phyloP scores from a whole-genome alignment of 2,329 filamentous ascomycete genomes.

The Amylocarpus encephaloides region DNA sequence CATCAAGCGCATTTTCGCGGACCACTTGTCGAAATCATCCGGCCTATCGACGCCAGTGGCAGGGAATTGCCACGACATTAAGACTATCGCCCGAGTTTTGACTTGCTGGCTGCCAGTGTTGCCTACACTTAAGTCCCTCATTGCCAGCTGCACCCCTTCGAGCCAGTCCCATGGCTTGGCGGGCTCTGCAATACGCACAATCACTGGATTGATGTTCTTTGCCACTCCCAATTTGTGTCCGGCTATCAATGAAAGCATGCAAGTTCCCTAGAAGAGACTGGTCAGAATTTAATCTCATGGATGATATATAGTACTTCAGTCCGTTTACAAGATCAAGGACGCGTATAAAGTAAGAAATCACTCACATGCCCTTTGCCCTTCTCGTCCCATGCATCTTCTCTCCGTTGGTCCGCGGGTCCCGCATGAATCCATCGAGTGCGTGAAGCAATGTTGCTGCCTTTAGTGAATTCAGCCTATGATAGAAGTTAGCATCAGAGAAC shows the following conservation, averaged over 20 bases:
- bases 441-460: background rate
- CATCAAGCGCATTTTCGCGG: no score
- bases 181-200: background rate
- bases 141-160: background rate
- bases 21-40: no score
- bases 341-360: no score
- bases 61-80: no score
- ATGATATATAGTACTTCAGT: no score
- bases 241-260: background rate
- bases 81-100: no score
- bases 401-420: background rate
- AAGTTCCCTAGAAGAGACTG: background rate
- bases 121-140: background rate
- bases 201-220: background rate
- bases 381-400: background rate
- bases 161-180: background rate
- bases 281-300: no score
- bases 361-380: background rate
- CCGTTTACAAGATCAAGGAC: no score
- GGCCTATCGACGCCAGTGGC: no score
- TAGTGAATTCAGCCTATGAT: background rate
- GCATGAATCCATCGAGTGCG: background rate
- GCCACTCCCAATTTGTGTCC: background rate
- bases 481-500: background rate
- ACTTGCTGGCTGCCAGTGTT: no score